phyloP scores from a whole-genome alignment of 2,329 filamentous ascomycete genomes.

The Ceratocystis smalleyi region DNA sequence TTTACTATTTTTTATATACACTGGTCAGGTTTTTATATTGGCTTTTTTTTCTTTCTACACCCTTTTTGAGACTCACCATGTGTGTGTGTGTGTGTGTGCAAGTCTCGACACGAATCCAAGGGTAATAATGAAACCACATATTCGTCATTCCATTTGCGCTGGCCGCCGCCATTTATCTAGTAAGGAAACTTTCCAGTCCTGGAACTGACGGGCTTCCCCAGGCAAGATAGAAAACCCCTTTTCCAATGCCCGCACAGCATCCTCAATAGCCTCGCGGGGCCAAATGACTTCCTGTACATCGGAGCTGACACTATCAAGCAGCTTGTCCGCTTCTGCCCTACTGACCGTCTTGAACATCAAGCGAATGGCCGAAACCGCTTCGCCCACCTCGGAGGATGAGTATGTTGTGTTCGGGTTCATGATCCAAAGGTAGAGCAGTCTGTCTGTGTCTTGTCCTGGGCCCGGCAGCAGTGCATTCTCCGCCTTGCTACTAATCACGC shows the following conservation, averaged over 20 bases:
- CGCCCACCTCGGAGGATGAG: constrained; percentile 27
- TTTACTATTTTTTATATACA: not conserved
- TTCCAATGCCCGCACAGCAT: constrained; percentile 30
- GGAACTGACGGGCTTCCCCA: constrained; percentile 38
- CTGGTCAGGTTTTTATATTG: not conserved
- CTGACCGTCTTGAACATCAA: constrained; percentile 35
- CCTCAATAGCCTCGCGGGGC: constrained; percentile 34
- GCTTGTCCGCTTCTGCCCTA: constrained; percentile 30
- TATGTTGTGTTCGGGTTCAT: constrained; percentile 41
- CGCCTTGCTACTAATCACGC: constrained; percentile 5
- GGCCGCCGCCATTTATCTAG: constrained; percentile 33
- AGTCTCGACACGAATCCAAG: not conserved
- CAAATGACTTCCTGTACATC: constrained; percentile 45
- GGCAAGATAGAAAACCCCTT: constrained; percentile 40
- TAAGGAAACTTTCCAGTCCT: constrained; percentile 53
- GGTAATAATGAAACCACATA: not conserved
- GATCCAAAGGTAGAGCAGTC: constrained; percentile 37
- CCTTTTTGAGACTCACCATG: not conserved
- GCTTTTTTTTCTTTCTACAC: not conserved
- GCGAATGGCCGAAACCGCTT: constrained; percentile 32
- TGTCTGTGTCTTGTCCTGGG: not conserved
- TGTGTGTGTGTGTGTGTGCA: not conserved
- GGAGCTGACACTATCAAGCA: constrained; percentile 37
- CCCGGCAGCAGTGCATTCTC: not conserved
- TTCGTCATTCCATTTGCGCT: not conserved